A percentile compares a stretch with the other conserved stretches of the same genome.
These are phyloP conservation scores for Fusarium aywerte DNA, from an alignment of 2,329 filamentous ascomycete species.

Conservation along the genomic window DNA sequence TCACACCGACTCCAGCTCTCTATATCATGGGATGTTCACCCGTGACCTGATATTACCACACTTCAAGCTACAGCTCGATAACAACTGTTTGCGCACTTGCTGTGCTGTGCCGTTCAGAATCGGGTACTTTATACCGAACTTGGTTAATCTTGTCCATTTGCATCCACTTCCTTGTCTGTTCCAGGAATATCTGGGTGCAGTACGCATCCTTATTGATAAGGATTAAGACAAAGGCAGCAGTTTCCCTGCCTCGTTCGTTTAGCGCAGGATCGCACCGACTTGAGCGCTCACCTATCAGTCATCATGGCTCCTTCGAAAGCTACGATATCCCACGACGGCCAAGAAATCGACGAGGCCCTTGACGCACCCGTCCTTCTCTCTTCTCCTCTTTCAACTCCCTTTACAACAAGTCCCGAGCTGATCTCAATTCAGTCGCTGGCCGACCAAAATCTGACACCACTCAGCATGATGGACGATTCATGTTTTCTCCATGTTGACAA, in stretches of 20 bases:
- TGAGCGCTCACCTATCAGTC: conserved; percentile 20
- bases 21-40: conserved; percentile 44
- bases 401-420: conserved; percentile 45
- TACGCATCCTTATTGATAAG: conserved; percentile 27
- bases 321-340: conserved; percentile 13
- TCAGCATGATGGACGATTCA: conserved; percentile 48
- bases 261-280: conserved; percentile 32
- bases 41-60: conserved; percentile 40
- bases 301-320: conserved; percentile 35
- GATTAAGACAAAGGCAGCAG: conserved; percentile 32
- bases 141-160: conserved; percentile 22
- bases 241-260: conserved; percentile 27
- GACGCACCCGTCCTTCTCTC: conserved; percentile 37
- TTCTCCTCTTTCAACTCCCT: conserved; percentile 42
- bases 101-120: conserved; percentile 9
- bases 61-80: conserved; percentile 28
- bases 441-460: conserved; percentile 46
- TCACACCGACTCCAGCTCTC: conserved; percentile 40
- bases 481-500: conserved; percentile 29
- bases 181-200: conserved; percentile 15
- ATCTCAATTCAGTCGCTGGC: conserved; percentile 46
- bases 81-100: conserved; percentile 11
- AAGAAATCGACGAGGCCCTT: conserved; percentile 37
- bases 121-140: conserved; percentile 13
- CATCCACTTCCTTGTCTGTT: conserved; percentile 27